These are phyloP conservation scores for Tuber melanosporum DNA, from an alignment of 495 filamentous ascomycete species.

Conservation along the genomic window DNA sequence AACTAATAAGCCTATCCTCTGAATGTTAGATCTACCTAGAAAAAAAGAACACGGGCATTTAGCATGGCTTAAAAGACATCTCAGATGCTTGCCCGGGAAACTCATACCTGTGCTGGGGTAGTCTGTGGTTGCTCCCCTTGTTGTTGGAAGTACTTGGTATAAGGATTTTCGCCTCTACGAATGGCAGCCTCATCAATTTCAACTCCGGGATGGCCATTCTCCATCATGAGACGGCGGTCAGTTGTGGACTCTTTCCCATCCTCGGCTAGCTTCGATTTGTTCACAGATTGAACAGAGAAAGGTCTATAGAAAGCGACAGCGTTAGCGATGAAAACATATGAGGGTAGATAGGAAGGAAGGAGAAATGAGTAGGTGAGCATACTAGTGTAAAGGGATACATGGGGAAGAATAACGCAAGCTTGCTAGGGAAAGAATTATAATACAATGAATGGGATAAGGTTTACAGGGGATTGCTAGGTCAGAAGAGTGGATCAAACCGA, in stretches of 20 bases:
- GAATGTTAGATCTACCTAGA: slow-evolving; percentile 3
- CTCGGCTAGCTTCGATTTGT: slow-evolving; percentile 50
- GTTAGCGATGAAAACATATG: slow-evolving; percentile 14
- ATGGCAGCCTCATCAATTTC: slow-evolving; percentile 60
- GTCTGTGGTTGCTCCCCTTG: slow-evolving; percentile 47
- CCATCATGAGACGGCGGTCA: slow-evolving; percentile 48
- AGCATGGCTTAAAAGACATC: neutral
- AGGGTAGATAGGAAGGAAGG: slow-evolving; percentile 9
- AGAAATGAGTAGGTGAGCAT: slow-evolving; percentile 30
- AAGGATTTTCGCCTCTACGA: slow-evolving; percentile 57
- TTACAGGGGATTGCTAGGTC: slow-evolving; percentile 23
- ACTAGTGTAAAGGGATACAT: slow-evolving; percentile 29
- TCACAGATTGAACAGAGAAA: slow-evolving; percentile 48
- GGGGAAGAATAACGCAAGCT: slow-evolving; percentile 14
- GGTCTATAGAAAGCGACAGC: slow-evolving; percentile 44
- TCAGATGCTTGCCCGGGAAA: neutral
- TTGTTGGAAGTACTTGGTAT: slow-evolving; percentile 60
- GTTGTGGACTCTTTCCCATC: slow-evolving; percentile 49
- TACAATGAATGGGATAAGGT: slow-evolving; percentile 8
- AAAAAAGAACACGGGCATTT: neutral
- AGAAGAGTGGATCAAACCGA: slow-evolving; percentile 26
- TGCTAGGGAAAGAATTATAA: slow-evolving; percentile 17
- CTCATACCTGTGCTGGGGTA: slow-evolving; percentile 13
- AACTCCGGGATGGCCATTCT: slow-evolving; percentile 54
- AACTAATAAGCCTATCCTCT: slow-evolving; percentile 1